Evolutionary conservation across 371 early-diverging fungal species (phyloP), one percentile per base, ranked within the genome.

Genomic region (Syncephalastrum sp.): DNA sequence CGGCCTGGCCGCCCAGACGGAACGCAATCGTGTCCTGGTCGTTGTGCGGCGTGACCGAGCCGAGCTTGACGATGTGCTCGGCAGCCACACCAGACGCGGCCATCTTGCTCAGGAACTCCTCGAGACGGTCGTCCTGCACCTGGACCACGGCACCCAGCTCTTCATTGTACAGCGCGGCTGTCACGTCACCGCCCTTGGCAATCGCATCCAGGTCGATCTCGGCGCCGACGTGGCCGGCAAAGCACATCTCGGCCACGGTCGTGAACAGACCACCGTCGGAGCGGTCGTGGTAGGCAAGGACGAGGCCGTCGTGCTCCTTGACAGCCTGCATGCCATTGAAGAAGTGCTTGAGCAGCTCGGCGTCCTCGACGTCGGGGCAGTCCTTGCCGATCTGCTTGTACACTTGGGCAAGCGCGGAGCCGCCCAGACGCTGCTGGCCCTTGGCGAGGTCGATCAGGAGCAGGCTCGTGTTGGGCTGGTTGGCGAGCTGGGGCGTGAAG

Each of bases 81-180:
- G 60, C 53, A 3, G 88, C 82, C 64, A 93, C 71, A 33, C 84
- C 84, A 42, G 66, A 66, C n/a, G 59, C 56, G 0, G 54, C 56
- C 59, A 92, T 79, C 19, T 82, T 70, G 1, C 67, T 61, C 23
- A 74, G 68, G 52, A 95, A 71, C 29, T 69, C 59, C 17, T 79
- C 85, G 4, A 88, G 65, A 44, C 89, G 83, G 8, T 70, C 53
- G 33, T 76, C 70, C 45, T 83, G 79, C 7, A 95, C 87, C 72
- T 98, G 96, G 41, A 98, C 74, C 5, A 95, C 96, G 24, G 88
- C 95, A 72, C 98, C 98, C 38, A 98, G 82, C 72, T 98, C 98
- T 74, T 98, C 97, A 68, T 91, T 93, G 77, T 94, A 96, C 53
- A 98, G 74, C 17, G 85, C 79, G 19, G 88, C 69, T 2, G 86